Base-by-base conservation (phyloP, 2,329 filamentous ascomycete genomes). In the Pyrenochaeta sp. region DNA sequence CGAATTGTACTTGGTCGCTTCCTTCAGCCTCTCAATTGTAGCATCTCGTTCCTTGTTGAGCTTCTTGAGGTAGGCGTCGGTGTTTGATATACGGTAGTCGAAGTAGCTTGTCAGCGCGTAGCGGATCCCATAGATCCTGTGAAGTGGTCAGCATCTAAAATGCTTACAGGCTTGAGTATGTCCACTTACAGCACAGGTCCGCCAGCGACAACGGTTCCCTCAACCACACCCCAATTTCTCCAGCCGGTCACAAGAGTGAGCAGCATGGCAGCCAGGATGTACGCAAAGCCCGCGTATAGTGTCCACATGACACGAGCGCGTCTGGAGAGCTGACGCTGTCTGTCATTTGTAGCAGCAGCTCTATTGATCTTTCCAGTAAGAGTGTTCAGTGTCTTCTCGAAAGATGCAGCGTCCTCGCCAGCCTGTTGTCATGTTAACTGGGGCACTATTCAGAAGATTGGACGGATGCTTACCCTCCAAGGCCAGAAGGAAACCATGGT, bases 11-110 rank as follows among this genome's bases (percentile, higher is more conserved):
- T 91, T 97, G 34, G 95, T 99, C 27, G 93, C 93, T 57, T 90
- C 89, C 79, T 99, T 99, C 62, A 99, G 87, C 79, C 93, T 93
- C 75, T 96, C 90, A 65, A 99, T 98, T 1, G 93, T 97, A 68
- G 88, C 88, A 58, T 91, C 88, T 52, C 94, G 88, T 77, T 97
- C 91, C 52, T 88, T 86, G 70, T 93, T 88, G 36, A 93, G 85
- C 22, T 86, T 86, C 68, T 94, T 90, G 30, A 98, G 84, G 40
- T 90, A 85, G 39, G 83, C 78, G 65, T 90, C 86, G 10, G 91
- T 84, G 15, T 83, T 87, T 24, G 90, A 86, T 69, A 95, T 90
- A 60, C 92, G 91, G 75, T 91, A 96, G 68, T 90, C 90, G 80
- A 92, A 99, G 78, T 91, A 91, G 9, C 85, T 80, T 13, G 88